Conservation (phyloP, 2,329 filamentous ascomycete genomes). For the Gaeumannomyces tritici region DNA sequence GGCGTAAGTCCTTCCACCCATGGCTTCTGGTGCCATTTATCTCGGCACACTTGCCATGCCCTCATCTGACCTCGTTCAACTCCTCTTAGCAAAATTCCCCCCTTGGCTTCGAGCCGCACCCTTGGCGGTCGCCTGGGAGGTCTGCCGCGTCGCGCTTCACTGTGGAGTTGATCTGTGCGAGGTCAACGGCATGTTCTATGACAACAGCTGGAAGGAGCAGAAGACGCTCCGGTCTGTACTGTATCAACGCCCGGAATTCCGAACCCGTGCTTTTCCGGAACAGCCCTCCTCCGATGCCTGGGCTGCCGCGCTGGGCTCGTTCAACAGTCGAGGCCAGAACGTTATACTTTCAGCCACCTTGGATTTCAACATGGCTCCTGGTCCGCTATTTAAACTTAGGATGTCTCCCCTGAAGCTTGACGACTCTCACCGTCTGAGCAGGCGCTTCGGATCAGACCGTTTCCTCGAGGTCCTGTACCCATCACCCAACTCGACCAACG, state of each 20-base stretch:
- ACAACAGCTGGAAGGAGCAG: constrained; percentile 33
- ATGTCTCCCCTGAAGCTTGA: constrained; percentile 40
- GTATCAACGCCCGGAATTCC: constrained; percentile 26
- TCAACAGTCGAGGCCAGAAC: constrained; percentile 22
- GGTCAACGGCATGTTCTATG: constrained; percentile 23
- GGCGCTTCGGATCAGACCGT: constrained; percentile 48
- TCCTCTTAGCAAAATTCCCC: constrained; percentile 26
- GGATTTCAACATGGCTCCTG: constrained; percentile 22
- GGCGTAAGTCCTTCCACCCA: constrained; percentile 23
- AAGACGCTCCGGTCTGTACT: constrained; percentile 31
- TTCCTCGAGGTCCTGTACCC: constrained; percentile 48
- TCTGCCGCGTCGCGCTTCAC: constrained; percentile 35
- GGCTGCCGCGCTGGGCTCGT: constrained; percentile 27
- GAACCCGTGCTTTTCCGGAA: constrained; percentile 37
- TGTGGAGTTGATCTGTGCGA: constrained; percentile 30
- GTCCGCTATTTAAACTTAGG: constrained; percentile 33
- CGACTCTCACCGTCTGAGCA: constrained; percentile 37
- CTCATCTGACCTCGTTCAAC: constrained; percentile 3
- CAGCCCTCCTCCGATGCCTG: constrained; percentile 33
- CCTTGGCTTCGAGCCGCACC: constrained; percentile 31
- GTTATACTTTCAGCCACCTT: constrained; percentile 35
- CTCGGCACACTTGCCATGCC: neutral
- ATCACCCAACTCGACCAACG: constrained; percentile 21
- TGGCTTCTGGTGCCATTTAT: neutral
- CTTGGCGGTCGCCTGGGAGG: constrained; percentile 41